Percentiles rank a stretch among this genome's conserved stretches.
Conservation (phyloP, 2,329 filamentous ascomycete species). For the Xylaria sp. region DNA sequence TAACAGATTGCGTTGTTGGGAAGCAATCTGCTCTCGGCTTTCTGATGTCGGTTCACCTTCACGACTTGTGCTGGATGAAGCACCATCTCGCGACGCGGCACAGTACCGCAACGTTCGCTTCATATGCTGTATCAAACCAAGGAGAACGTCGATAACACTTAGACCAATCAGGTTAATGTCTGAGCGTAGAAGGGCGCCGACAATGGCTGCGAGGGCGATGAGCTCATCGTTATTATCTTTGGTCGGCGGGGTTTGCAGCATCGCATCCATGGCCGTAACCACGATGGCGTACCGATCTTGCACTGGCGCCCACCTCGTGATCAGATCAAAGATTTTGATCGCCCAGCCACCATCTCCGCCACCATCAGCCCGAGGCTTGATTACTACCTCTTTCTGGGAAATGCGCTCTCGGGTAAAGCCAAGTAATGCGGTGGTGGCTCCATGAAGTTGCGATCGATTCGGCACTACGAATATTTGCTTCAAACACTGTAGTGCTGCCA, state of each 20-base stretch:
- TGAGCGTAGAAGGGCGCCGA: conserved; percentile 82
- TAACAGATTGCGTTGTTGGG: conserved; percentile 69
- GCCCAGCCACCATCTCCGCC: conserved; percentile 72
- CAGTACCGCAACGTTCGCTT: conserved; percentile 74
- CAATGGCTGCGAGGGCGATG: conserved; percentile 75
- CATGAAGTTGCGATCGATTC: conserved; percentile 80
- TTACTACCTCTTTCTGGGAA: conserved; percentile 55
- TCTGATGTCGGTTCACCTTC: conserved; percentile 41
- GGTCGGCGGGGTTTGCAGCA: conserved; percentile 70
- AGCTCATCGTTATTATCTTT: conserved; percentile 77
- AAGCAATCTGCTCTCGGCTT: conserved; percentile 48
- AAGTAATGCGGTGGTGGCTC: conserved; percentile 75
- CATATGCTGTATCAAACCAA: conserved; percentile 84
- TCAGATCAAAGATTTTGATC: conserved; percentile 77
- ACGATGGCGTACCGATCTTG: conserved; percentile 94
- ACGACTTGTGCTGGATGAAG: conserved; percentile 16
- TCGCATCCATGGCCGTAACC: conserved; percentile 77
- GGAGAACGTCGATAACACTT: conserved; percentile 92
- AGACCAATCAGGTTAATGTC: conserved; percentile 93
- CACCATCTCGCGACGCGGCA: conserved; percentile 42
- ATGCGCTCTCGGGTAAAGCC: conserved; percentile 72
- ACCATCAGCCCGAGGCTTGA: conserved; percentile 55
- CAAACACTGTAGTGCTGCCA: conserved; percentile 84
- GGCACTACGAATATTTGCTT: conserved; percentile 85
- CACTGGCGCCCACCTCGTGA: conserved; percentile 87